These are phyloP conservation scores for Sisymbrium irio DNA, from an alignment of 345 rosid species.

Conservation along the genomic window DNA sequence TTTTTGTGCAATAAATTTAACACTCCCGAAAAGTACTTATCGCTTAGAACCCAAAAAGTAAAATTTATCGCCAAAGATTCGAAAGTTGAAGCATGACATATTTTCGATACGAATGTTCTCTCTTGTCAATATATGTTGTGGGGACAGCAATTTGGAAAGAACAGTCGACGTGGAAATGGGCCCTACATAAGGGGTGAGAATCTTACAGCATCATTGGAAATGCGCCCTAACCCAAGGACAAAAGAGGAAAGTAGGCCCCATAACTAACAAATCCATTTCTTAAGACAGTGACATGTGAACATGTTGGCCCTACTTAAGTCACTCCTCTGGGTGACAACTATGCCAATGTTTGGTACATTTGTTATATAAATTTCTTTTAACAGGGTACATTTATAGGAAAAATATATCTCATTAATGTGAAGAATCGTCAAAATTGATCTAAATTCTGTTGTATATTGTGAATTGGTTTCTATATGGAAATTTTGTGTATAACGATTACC, in stretches of 20 bases:
- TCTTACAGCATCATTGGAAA: constrained; percentile 29
- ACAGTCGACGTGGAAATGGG: constrained; percentile 19
- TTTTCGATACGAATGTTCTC: neutral
- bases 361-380: neutral
- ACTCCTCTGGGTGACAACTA: constrained; percentile 37
- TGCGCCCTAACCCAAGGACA: constrained; percentile 20
- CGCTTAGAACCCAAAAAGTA: neutral
- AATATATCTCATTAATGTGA: neutral
- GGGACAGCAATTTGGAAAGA: constrained; percentile 10
- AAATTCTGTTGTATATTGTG: neutral
- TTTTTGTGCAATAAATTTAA: neutral
- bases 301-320: constrained; percentile 26
- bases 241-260: constrained; percentile 20
- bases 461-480: neutral
- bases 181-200: constrained; percentile 18
- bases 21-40: neutral
- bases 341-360: constrained; percentile 23
- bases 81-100: neutral
- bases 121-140: neutral
- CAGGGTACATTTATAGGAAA: neutral
- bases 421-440: neutral
- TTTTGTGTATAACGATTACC: neutral
- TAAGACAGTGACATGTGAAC: constrained; percentile 34
- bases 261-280: neutral
- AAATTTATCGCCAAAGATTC: neutral